Conservation (phyloP, 1,284 basidiomycete species). For the Apiotrichum veenhuisii region DNA sequence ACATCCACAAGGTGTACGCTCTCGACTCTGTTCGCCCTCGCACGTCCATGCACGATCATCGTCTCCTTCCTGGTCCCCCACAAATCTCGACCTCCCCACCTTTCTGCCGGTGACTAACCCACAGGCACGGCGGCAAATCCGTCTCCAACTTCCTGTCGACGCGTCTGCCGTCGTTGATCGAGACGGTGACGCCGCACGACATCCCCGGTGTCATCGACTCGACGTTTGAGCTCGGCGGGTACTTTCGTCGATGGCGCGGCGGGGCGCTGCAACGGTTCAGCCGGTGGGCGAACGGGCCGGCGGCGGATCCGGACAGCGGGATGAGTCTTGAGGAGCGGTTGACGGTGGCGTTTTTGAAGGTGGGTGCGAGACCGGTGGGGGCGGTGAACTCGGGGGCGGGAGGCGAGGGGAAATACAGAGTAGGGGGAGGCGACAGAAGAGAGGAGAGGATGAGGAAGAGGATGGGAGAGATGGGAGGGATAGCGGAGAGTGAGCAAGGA, state of each 20-base stretch:
- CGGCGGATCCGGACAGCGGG: slow-evolving; percentile 25
- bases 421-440: no score
- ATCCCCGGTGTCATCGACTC: slow-evolving; percentile 71
- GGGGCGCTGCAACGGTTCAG: slow-evolving; percentile 57
- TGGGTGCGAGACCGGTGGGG: slow-evolving; percentile 41
- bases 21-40: no score
- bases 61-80: no score
- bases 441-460: no score
- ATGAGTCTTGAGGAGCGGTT: slow-evolving; percentile 78
- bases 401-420: neutral
- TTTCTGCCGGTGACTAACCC: neutral
- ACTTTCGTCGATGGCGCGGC: slow-evolving; percentile 80
- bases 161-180: slow-evolving; percentile 73
- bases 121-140: neutral
- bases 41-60: no score
- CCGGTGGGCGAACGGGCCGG: slow-evolving; percentile 17
- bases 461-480: no score
- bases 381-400: no score
- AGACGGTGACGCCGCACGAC: slow-evolving; percentile 63
- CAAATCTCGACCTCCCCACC: neutral
- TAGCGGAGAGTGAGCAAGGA: no score
- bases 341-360: slow-evolving; percentile 80
- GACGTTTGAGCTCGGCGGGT: slow-evolving; percentile 68
- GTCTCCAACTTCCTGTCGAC: slow-evolving; percentile 72
- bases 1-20: no score